Evolutionary conservation across 345 rosid species (phyloP).

Genomic region (Moringa oleifera): DNA sequence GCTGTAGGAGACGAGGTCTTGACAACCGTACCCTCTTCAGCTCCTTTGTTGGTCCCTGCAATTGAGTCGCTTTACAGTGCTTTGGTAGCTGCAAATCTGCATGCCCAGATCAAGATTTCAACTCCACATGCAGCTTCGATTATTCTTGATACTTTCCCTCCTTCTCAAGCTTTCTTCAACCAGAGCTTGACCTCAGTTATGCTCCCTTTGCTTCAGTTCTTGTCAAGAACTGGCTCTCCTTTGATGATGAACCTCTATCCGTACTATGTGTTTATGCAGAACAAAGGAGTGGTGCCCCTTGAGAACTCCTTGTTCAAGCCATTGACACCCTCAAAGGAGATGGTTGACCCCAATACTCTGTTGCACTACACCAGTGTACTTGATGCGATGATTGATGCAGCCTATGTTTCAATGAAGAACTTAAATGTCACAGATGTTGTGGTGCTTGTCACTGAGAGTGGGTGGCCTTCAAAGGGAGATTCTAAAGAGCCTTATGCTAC

Average conservation of each 20-base stretch:
- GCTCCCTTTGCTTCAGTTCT: conserved; percentile 70
- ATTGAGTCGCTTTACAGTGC: conserved; percentile 80
- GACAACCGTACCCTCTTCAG: conserved; percentile 81
- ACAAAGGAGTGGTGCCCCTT: conserved; percentile 91
- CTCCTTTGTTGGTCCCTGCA: conserved; percentile 77
- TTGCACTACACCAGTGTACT: conserved; percentile 90
- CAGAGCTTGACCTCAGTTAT: conserved; percentile 70
- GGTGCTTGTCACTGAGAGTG: conserved; percentile 79
- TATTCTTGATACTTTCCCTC: conserved; percentile 78
- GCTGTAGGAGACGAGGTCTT: conserved; percentile 94
- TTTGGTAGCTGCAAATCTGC: conserved; percentile 88
- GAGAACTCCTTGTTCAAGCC: conserved; percentile 88
- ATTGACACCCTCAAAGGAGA: conserved; percentile 80
- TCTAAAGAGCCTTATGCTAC: conserved; percentile 85
- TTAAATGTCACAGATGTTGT: conserved; percentile 69
- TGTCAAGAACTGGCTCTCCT: conserved; percentile 76
- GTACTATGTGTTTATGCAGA: conserved; percentile 91
- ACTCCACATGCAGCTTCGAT: conserved; percentile 88
- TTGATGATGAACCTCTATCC: conserved; percentile 98
- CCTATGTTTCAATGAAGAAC: conserved; percentile 87
- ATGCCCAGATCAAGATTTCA: conserved; percentile 78
- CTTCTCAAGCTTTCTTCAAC: conserved; percentile 92
- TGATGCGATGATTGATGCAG: conserved; percentile 95
- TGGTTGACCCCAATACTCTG: conserved; percentile 97
- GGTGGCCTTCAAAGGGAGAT: conserved; percentile 92